Base-by-base conservation (phyloP, 257 asterid genomes). In the Echites panduratus region DNA sequence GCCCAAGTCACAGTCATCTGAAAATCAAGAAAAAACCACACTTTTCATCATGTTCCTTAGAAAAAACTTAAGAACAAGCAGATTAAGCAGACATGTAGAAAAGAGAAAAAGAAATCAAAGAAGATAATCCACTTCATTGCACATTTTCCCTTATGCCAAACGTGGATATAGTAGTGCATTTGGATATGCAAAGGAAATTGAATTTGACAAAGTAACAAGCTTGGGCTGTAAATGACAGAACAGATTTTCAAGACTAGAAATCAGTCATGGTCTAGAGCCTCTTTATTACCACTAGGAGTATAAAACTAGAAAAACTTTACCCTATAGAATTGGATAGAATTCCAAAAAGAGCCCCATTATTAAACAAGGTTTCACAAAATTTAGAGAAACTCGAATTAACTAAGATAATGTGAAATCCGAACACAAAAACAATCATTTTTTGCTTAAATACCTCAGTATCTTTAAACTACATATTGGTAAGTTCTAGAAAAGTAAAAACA, bases 1-100 rank as follows among this genome's bases (percentile, higher is more conserved):
- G 98, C 90, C 98, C 98, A 92, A 24, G 97, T 92, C 35, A 92
- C 88, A 17, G 97, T 86, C 97, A 90, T 92, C 98, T 92, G 85
- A 66, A 70, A 17, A 76, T 49, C 74, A 81, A 70, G 73, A 68
- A 19, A 24, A 62, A 78, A 78, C 54, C 27, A 22, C 57, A 17
- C 57, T 26, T 65, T 64, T 57, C 47, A 59, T 13, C 40, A 20
- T 35, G 27, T 65, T 35, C 48, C 27, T 24, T 26, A 35, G 19
- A 61, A 22, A 16, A 24, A 20, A 56, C 27, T 10, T 20, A 4
- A 56, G 63, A 5, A 20, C 29, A 64, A 29, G 32, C 20, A 44
- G 54, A 47, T 7, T 45, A 61, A 50, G 40, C 38, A 58, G 38
- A 50, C 16, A 16, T 14, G 17, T 0, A 24, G 48, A 71, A 26